Evolutionary conservation across 2,329 filamentous ascomycete species (phyloP).

Genomic region (Periconia sp.): DNA sequence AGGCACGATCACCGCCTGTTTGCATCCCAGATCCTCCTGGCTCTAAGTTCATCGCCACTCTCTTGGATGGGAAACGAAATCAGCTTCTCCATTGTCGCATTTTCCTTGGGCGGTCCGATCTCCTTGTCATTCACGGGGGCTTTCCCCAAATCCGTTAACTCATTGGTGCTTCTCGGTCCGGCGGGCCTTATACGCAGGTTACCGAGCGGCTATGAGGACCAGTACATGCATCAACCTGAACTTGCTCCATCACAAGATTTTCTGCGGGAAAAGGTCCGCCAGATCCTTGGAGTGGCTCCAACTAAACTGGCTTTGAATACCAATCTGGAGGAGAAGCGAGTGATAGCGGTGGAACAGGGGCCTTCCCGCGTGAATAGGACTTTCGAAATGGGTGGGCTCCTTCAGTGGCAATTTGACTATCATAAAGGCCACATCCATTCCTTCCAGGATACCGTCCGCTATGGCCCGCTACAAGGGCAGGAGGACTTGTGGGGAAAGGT

Average conservation of each 20-base stretch:
- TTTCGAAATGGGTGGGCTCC: background rate
- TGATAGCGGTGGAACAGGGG: too few species aligned
- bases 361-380: background rate
- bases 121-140: conserved; percentile 1
- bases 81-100: conserved; percentile 1
- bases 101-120: conserved; percentile 1
- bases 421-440: background rate
- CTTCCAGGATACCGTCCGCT: background rate
- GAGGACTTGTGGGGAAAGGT: conserved; percentile 1
- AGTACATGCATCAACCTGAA: background rate
- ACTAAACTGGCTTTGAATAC: too few species aligned
- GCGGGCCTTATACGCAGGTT: background rate
- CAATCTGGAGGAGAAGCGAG: too few species aligned
- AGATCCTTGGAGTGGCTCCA: too few species aligned
- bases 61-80: too few species aligned
- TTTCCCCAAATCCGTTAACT: background rate
- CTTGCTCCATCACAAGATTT: background rate
- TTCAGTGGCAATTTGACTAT: conserved; percentile 1
- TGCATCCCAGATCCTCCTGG: conserved; percentile 1
- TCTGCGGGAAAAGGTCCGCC: too few species aligned
- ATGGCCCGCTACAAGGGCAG: background rate
- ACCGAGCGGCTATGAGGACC: background rate
- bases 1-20: conserved; percentile 1
- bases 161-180: background rate
- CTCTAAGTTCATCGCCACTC: background rate